Base-by-base conservation (phyloP, 2,329 filamentous ascomycete species). In the Gaeumannomyces sp. region DNA sequence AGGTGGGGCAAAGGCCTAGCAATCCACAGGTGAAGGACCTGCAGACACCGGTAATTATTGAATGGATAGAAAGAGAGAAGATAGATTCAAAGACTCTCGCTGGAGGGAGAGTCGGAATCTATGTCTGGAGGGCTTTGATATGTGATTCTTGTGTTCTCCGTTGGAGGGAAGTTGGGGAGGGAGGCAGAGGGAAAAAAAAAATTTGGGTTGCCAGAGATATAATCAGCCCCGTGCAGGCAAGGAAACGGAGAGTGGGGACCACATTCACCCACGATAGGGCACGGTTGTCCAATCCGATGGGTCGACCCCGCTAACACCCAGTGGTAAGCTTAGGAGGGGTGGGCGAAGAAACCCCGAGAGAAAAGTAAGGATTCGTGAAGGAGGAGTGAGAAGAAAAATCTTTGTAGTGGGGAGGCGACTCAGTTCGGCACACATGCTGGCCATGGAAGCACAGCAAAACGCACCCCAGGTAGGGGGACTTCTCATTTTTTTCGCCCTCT, bases 1-100 rank as follows among this genome's bases (percentile, higher is more conserved):
- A 76, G 75, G 75, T 75, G 77, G 76, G 77, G 76, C 62, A 50
- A 67, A 66, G 59, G 67, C 67, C 67, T 71, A 74, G 77, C 73
- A 71, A 76, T 75, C 76, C 79, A 71, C 72, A 72, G 70, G 69
- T 72, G 69, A 70, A 70, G 64, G 67, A 70, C 65, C 72, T 67
- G 66, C 67, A 72, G 70, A 69, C 25, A 29, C 53, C 25, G 62
- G 62, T 16, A 29, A 60, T 50, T 58, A 33, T n/a, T 35, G 45
- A n/a, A 53, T 38, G 10, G 22, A 53, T 53, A 14, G 45, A 25
- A 50, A 57, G 59, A 64, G 22, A 29, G 62, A 64, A 60, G 33
- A 59, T 53, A 60, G 62, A 65, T 65, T 61, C 61, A 61, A 57
- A 45, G 61, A 59, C 58, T 64, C 62, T 64, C 62, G 58, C 57